These are phyloP conservation scores for Monosporascus sp. DNA, from an alignment of 2,329 filamentous ascomycete genomes.

Conservation along the genomic window DNA sequence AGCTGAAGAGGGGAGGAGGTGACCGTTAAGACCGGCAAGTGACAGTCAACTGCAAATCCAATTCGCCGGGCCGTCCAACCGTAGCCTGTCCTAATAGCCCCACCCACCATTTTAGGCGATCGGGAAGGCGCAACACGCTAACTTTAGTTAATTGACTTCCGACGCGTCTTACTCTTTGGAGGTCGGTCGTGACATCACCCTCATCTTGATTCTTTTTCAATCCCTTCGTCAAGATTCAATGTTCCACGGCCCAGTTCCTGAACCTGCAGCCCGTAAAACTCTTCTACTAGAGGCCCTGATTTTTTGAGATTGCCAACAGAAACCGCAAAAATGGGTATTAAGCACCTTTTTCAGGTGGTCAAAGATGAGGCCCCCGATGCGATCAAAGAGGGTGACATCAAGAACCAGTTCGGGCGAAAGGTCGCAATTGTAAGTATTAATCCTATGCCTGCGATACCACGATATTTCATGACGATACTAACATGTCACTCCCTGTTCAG, in stretches of 20 bases:
- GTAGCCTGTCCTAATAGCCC: too few relatives aligned
- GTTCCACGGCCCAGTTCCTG: not conserved
- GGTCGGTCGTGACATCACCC: slow-evolving; percentile 14
- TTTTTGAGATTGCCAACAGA: not conserved
- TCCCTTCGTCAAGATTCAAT: not conserved
- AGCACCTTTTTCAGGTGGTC: slow-evolving; percentile 74
- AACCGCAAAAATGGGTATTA: slow-evolving; percentile 52
- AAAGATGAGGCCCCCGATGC: slow-evolving; percentile 92
- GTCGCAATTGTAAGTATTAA: slow-evolving; percentile 76
- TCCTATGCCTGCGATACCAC: not conserved
- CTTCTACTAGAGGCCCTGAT: not conserved
- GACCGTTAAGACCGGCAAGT: too few relatives aligned
- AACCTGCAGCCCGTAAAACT: not conserved
- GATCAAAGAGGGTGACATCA: slow-evolving; percentile 95
- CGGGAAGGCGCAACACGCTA: too few relatives aligned
- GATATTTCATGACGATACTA: not conserved
- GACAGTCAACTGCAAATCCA: too few relatives aligned
- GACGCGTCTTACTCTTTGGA: slow-evolving; percentile 12
- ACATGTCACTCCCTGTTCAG: slow-evolving; percentile 25
- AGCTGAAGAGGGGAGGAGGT: too few relatives aligned
- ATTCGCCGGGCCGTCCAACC: too few relatives aligned
- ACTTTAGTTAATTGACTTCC: too few relatives aligned
- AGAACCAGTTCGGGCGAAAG: slow-evolving; percentile 97
- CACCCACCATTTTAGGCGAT: too few relatives aligned
- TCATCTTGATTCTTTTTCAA: not conserved